Conservation (phyloP, 768 basidiomycete species). For the Gloeophyllum trabeum region DNA sequence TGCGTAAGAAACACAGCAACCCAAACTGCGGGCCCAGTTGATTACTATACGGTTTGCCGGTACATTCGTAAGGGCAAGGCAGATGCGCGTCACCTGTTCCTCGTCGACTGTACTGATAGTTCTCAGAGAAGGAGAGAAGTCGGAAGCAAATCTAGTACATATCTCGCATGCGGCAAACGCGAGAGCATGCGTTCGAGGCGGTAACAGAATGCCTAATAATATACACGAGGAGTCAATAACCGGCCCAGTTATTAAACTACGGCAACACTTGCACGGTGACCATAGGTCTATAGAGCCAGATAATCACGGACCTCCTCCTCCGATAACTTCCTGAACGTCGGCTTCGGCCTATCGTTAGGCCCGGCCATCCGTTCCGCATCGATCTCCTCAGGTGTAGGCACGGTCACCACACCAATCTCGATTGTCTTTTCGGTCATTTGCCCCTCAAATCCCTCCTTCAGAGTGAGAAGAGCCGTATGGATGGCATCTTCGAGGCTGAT, state of each 20-base stretch:
- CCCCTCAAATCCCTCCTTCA: slow-evolving; percentile 99
- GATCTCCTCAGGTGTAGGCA: slow-evolving; percentile 61
- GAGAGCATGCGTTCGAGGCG: too few relatives aligned
- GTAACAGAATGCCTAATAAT: too few relatives aligned
- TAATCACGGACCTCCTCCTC: slow-evolving; percentile 98
- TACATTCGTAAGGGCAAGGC: too few relatives aligned
- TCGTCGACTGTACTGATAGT: too few relatives aligned
- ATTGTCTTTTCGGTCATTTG: slow-evolving; percentile 99
- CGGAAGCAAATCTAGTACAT: too few relatives aligned
- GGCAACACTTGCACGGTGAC: background rate
- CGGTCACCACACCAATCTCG: slow-evolving; percentile 93
- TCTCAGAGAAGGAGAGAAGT: too few relatives aligned
- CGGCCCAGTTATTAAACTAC: background rate
- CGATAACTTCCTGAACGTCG: slow-evolving; percentile 89
- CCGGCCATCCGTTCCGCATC: slow-evolving; percentile 63
- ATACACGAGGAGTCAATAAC: too few relatives aligned
- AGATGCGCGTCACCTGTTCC: too few relatives aligned
- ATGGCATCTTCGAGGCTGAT: slow-evolving; percentile 98
- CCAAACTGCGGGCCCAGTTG: too few relatives aligned
- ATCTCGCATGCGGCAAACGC: too few relatives aligned
- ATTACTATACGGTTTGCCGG: too few relatives aligned
- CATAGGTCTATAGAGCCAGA: slow-evolving; percentile 53
- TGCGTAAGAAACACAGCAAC: too few relatives aligned
- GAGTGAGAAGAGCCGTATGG: slow-evolving; percentile 92
- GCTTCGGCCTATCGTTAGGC: slow-evolving; percentile 59